Percentiles rank a stretch among this genome's conserved stretches.
These are phyloP conservation scores for Noccaea bulbosa DNA, from an alignment of 345 rosid species.

Conservation along the genomic window DNA sequence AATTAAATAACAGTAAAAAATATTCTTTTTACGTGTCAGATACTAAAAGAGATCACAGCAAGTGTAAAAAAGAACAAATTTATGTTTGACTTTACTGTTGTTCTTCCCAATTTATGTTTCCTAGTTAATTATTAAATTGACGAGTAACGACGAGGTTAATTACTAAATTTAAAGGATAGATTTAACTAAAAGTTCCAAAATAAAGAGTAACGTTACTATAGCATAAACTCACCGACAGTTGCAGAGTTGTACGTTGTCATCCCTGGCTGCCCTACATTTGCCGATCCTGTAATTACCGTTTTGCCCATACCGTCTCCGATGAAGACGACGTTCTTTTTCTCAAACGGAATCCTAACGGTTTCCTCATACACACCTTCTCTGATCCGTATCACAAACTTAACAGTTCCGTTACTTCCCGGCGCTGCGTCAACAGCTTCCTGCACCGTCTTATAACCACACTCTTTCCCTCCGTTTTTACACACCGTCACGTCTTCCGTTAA, in stretches of 20 bases:
- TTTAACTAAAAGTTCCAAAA: background rate
- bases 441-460: slow-evolving; percentile 55
- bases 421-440: slow-evolving; percentile 87
- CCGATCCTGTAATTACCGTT: slow-evolving; percentile 76
- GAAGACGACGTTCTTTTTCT: slow-evolving; percentile 80
- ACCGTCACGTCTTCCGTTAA: slow-evolving; percentile 68
- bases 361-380: slow-evolving; percentile 78
- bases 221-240: slow-evolving; percentile 73
- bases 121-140: background rate
- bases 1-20: background rate
- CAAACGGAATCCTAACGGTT: slow-evolving; percentile 73
- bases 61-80: slow-evolving; percentile 18
- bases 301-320: slow-evolving; percentile 86
- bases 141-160: no score
- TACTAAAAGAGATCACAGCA: background rate
- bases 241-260: slow-evolving; percentile 72
- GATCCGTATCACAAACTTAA: slow-evolving; percentile 67
- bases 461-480: slow-evolving; percentile 54
- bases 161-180: background rate
- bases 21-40: slow-evolving; percentile 14
- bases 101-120: background rate
- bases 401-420: slow-evolving; percentile 52
- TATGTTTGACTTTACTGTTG: slow-evolving; percentile 14
- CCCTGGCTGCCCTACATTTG: slow-evolving; percentile 57
- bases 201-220: background rate